Percentiles rank a stretch among this genome's conserved stretches.
Conservation (phyloP, 352 stramenopile species). For the Phytophthora colocasiae region DNA sequence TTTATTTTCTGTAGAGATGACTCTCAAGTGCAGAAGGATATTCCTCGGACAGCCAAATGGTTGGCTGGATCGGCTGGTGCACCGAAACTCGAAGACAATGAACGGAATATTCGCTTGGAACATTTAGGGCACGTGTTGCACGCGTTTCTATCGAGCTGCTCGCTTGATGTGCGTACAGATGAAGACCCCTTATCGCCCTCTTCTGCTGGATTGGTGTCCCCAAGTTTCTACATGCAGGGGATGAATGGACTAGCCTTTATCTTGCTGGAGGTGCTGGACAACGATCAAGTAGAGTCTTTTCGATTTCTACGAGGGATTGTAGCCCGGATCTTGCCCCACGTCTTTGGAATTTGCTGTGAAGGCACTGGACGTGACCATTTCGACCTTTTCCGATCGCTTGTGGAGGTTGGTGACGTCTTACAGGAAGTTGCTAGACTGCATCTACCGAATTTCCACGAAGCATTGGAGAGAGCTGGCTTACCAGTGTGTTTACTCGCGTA, state of each 20-base stretch:
- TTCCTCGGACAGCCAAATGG: conserved; percentile 83
- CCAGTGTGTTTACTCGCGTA: conserved; percentile 85
- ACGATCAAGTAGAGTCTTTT: conserved; percentile 64
- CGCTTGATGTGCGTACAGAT: conserved; percentile 51
- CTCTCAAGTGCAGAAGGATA: conserved; percentile 82
- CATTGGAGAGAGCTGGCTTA: conserved; percentile 64
- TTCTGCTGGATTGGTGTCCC: conserved; percentile 23
- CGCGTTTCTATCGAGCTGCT: conserved; percentile 72
- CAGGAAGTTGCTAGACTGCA: conserved; percentile 78
- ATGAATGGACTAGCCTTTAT: conserved; percentile 89
- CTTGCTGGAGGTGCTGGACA: conserved; percentile 65
- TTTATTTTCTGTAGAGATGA: conserved; percentile 48
- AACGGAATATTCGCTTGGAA: conserved; percentile 41
- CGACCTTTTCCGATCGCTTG: conserved; percentile 75
- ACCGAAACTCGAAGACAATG: conserved; percentile 49
- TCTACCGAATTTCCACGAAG: conserved; percentile 62
- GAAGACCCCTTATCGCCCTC: conserved; percentile 34
- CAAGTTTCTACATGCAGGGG: conserved; percentile 85
- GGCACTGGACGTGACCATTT: conserved; percentile 59
- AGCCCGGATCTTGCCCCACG: conserved; percentile 71
- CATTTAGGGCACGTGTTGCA: conserved; percentile 64
- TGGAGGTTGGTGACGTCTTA: conserved; percentile 75
- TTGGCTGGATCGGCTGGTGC: conserved; percentile 64
- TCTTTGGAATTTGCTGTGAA: conserved; percentile 71
- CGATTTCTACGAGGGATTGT: conserved; percentile 72